Evolutionary conservation across 345 rosid species (phyloP).

Genomic region (Boechera retrofracta): DNA sequence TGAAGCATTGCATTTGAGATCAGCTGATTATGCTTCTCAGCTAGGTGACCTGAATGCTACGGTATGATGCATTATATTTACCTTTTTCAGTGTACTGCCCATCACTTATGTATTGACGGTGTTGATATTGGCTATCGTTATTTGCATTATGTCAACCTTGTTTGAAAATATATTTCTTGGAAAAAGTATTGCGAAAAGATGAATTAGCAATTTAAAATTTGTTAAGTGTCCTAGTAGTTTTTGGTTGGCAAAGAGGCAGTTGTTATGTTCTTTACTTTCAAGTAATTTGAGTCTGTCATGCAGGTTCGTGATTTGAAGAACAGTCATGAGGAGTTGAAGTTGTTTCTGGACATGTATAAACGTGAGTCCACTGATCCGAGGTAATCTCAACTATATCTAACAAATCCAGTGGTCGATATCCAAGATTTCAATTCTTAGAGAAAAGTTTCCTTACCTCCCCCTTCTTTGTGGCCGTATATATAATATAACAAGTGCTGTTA

Average conservation of each 20-base stretch:
- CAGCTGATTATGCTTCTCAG: constrained; percentile 65
- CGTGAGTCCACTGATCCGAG: constrained; percentile 78
- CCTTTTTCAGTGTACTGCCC: constrained; percentile 21
- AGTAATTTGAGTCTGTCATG: constrained; percentile 43
- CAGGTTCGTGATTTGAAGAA: constrained; percentile 77
- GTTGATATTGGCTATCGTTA: not conserved
- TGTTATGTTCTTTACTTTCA: constrained; percentile 18
- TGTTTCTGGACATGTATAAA: constrained; percentile 84
- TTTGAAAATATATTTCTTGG: not conserved
- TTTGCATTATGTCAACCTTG: constrained; percentile 23
- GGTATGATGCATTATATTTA: constrained; percentile 58
- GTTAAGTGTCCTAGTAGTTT: constrained; percentile 1
- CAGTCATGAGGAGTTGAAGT: constrained; percentile 75
- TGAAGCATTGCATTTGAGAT: constrained; percentile 60
- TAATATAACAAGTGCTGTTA: constrained; percentile 16
- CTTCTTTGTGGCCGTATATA: not conserved
- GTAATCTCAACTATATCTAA: constrained; percentile 45
- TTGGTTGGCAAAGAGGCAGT: constrained; percentile 8
- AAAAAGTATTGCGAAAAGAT: not conserved
- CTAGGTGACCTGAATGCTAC: constrained; percentile 62
- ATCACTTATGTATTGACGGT: constrained; percentile 16
- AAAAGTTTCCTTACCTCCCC: constrained; percentile 6
- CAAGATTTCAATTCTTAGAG: not conserved
- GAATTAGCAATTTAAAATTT: not conserved
- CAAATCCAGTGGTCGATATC: not conserved